These are phyloP conservation scores for Lipomyces sp. DNA, from an alignment of 805 yeast genomes.

Conservation along the genomic window DNA sequence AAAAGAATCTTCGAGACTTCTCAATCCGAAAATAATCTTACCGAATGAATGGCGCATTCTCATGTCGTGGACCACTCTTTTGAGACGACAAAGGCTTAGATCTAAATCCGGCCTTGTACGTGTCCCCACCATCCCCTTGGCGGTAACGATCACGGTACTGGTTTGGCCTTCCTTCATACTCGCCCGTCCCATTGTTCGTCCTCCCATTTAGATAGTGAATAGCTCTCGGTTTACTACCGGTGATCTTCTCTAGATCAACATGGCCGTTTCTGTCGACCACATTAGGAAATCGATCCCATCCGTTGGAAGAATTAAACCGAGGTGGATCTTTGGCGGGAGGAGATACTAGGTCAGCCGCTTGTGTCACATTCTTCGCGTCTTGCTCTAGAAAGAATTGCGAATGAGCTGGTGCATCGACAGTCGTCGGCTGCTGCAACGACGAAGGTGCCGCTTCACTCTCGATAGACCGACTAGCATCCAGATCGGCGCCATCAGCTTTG, in stretches of 20 bases:
- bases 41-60: not conserved
- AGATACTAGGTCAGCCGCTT: not conserved
- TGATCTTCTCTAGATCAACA: not conserved
- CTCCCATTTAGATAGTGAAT: not conserved
- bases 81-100: not conserved
- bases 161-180: not conserved
- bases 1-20: not conserved
- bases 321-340: not conserved
- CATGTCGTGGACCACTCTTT: slow-evolving; percentile 1
- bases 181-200: not conserved
- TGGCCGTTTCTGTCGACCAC: slow-evolving; percentile 5
- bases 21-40: not conserved
- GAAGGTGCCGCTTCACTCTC: not conserved
- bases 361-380: not conserved
- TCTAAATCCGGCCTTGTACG: not conserved
- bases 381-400: not conserved
- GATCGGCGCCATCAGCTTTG: not conserved
- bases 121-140: not conserved
- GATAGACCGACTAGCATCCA: not conserved
- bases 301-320: slow-evolving; percentile 5
- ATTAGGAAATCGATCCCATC: slow-evolving; percentile 8
- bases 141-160: not conserved
- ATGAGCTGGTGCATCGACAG: not conserved
- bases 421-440: not conserved
- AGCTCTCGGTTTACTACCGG: not conserved